These are phyloP conservation scores for Tetracentron sinense DNA, from an alignment of 164 flowering plant genomes.

Conservation along the genomic window DNA sequence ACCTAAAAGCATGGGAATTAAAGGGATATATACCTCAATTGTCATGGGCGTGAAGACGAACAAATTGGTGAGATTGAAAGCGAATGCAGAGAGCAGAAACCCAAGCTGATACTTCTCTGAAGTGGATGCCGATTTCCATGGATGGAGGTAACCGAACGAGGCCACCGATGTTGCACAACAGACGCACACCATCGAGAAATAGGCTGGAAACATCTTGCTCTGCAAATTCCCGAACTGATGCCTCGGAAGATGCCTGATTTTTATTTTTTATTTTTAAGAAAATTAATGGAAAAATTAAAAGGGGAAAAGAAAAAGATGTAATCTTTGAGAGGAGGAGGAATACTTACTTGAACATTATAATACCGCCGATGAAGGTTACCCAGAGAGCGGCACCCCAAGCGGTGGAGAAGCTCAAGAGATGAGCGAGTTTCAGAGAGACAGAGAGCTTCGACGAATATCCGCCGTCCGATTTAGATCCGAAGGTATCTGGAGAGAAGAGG, in stretches of 20 bases:
- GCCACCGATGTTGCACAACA: constrained; percentile 69
- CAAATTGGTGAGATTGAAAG: constrained; percentile 76
- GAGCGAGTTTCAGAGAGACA: constrained; percentile 56
- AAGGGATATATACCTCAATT: constrained; percentile 44
- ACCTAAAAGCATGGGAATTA: not conserved
- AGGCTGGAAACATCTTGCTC: constrained; percentile 99
- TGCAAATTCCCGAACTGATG: constrained; percentile 93
- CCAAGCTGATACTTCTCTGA: constrained; percentile 86
- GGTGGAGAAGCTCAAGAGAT: constrained; percentile 83
- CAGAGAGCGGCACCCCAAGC: constrained; percentile 92
- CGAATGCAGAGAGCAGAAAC: constrained; percentile 67
- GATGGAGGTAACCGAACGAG: constrained; percentile 80
- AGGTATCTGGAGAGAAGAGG: constrained; percentile 81
- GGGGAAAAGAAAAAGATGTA: not conserved
- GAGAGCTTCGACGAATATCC: constrained; percentile 34
- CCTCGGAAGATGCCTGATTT: constrained; percentile 74
- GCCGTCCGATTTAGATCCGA: constrained; percentile 60
- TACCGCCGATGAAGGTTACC: constrained; percentile 99
- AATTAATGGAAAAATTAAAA: not conserved
- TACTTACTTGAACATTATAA: constrained; percentile 97
- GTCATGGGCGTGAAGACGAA: constrained; percentile 94
- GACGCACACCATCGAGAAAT: constrained; percentile 64
- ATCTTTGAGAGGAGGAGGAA: not conserved
- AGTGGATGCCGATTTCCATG: constrained; percentile 65
- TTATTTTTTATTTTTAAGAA: not conserved